Evolutionary conservation across 371 early-diverging fungal genomes (phyloP).

Genomic region (Mortierella sp.): DNA sequence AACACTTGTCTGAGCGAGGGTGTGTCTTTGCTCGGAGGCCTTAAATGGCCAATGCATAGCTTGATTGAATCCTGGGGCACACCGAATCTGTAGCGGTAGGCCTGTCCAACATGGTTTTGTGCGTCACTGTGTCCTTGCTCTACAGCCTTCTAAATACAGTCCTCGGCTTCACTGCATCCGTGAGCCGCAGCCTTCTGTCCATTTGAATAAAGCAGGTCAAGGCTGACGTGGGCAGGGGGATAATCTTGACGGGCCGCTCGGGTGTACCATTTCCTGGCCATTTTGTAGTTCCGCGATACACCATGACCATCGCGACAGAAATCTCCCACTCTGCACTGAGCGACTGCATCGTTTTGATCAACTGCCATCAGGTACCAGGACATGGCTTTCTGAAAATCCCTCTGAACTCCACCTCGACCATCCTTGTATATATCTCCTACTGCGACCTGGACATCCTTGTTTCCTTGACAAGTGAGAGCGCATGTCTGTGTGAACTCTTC

Average conservation of each 20-base stretch:
- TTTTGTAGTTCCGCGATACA: not conserved
- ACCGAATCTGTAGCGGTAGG: not conserved
- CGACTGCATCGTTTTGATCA: not conserved
- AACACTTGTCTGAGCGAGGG: too few species aligned
- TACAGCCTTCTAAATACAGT: too few species aligned
- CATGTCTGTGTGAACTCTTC: too few species aligned
- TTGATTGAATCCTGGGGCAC: not conserved
- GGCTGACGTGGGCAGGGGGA: not conserved
- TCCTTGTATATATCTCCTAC: too few species aligned
- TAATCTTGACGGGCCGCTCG: slow-evolving; percentile 14
- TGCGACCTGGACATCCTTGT: too few species aligned
- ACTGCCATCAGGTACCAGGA: not conserved
- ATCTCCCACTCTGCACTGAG: not conserved
- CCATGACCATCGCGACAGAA: not conserved
- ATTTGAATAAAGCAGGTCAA: not conserved
- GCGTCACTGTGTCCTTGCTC: too few species aligned
- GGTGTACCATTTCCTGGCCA: not conserved
- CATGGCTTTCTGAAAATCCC: too few species aligned
- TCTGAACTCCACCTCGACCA: too few species aligned
- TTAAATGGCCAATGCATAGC: too few species aligned
- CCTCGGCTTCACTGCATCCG: slow-evolving; percentile 53
- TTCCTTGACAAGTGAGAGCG: too few species aligned
- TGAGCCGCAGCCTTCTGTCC: slow-evolving; percentile 67
- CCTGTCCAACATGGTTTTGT: not conserved
- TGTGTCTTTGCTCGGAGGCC: too few species aligned